Evolutionary conservation across 2,329 filamentous ascomycete species (phyloP), one percentile per base, ranked within the genome.

Genomic region (Corynespora cassiicola): DNA sequence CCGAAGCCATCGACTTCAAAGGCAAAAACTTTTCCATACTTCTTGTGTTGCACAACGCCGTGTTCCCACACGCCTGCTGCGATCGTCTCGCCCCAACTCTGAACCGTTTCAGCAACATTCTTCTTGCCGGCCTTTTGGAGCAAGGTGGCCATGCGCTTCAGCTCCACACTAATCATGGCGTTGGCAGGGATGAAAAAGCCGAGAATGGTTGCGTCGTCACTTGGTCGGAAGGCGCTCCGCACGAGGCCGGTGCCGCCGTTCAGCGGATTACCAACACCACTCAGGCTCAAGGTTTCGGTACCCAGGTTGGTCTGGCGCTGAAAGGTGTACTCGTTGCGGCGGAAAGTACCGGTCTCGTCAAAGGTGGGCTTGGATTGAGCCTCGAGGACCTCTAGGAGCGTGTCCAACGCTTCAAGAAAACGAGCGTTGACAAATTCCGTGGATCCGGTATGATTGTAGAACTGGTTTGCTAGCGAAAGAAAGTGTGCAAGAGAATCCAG

Each of bases 141-240:
- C 14, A 95, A 76, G 5, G 77, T 74, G 0, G 89, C 84, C 0
- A 88, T 84, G 26, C 88, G 84, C 48, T 84, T 81, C 17, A 99
- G 76, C 68, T 99, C 90, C 1, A 92, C 88, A 2, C 90, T 85
- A 79, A 99, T 96, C 85, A 95, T 92, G 16, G 94, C 94, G 63
- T 99, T 99, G 23, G 89, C 86, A 0, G 94, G 94, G 52, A 99
- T 95, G 65, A 96, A 89, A 75, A 90, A 99, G 28, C 91, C 91
- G 3, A 99, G 76, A 23, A 94, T 96, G 0, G 90, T 95, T 3
- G 94, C 90, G 66, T 99, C 94, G 58, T 99, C 94, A 49, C 89
- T 95, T 4, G 94, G 94, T 1, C 94, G 82, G 72, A 99, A 99
- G 1, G 94, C 92, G 25, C 89, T 95, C 42, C 94, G 84, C 31